Evolutionary conservation across 805 yeast genomes (phyloP).

Genomic region (Candida boleticola): DNA sequence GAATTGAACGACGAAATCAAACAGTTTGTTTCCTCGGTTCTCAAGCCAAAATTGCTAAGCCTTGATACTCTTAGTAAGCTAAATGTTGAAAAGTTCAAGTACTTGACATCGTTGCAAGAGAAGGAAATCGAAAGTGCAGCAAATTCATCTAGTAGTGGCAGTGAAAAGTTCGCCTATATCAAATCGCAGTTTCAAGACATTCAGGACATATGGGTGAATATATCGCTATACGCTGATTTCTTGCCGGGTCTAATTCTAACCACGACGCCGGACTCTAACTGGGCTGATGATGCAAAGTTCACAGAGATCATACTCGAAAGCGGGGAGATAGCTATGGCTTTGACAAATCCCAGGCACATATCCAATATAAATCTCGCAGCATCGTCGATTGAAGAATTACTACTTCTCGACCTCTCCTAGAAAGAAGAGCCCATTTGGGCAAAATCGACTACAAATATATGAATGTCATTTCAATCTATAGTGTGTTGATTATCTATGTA

Average conservation of each 20-base stretch:
- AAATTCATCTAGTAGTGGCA: not conserved
- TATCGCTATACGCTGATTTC: slow-evolving; percentile 1
- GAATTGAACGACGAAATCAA: not conserved
- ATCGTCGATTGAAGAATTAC: slow-evolving; percentile 11
- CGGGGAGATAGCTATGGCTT: slow-evolving; percentile 14
- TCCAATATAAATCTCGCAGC: slow-evolving; percentile 16
- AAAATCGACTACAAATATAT: slow-evolving; percentile 5
- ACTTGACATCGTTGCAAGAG: not conserved
- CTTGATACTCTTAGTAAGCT: not conserved
- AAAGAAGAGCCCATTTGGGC: no score
- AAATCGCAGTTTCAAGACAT: slow-evolving; percentile 2
- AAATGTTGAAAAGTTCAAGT: not conserved
- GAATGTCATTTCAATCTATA: no score
- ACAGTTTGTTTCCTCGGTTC: not conserved
- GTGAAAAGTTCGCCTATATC: not conserved
- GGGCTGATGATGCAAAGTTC: slow-evolving; percentile 26
- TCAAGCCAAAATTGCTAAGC: not conserved
- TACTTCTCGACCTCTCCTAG: slow-evolving; percentile 10
- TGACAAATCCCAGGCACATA: not conserved
- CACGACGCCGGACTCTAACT: slow-evolving; percentile 29
- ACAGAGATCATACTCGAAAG: slow-evolving; percentile 24
- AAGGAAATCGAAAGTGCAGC: not conserved
- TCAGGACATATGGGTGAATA: not conserved
- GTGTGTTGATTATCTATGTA: no score
- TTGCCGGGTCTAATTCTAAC: slow-evolving; percentile 1